Evolutionary conservation across 352 stramenopile genomes (phyloP).

Genomic region (Globisporangium takayamanum): DNA sequence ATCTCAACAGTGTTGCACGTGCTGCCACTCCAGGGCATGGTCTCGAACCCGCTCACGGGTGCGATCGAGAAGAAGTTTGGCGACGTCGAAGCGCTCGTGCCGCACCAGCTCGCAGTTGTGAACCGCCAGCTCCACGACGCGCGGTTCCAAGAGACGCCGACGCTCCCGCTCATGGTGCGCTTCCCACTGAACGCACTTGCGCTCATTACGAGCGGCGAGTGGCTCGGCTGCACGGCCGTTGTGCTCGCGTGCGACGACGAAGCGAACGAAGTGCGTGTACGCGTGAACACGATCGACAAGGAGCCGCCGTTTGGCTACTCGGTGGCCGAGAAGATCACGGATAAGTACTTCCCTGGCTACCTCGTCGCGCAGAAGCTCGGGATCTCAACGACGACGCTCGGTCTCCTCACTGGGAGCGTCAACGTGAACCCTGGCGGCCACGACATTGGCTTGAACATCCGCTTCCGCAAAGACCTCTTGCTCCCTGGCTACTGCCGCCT

Average conservation of each 20-base stretch:
- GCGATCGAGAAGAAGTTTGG: constrained; percentile 95
- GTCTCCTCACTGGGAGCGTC: constrained; percentile 91
- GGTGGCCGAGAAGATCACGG: constrained; percentile 89
- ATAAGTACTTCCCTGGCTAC: constrained; percentile 78
- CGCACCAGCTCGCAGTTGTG: constrained; percentile 93
- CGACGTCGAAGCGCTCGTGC: constrained; percentile 91
- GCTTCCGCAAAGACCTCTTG: constrained; percentile 75
- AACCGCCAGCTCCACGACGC: constrained; percentile 90
- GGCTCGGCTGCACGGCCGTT: constrained; percentile 88
- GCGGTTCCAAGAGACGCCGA: constrained; percentile 88
- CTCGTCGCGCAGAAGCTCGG: constrained; percentile 88
- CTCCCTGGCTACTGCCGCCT: constrained; percentile 92
- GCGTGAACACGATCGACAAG: constrained; percentile 90
- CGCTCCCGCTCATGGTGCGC: constrained; percentile 79
- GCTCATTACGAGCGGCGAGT: constrained; percentile 86
- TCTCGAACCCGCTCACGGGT: constrained; percentile 91
- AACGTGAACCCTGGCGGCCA: constrained; percentile 89
- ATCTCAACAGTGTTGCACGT: constrained; percentile 76
- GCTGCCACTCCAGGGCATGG: constrained; percentile 89
- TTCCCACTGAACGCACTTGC: constrained; percentile 87
- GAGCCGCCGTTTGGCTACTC: constrained; percentile 95
- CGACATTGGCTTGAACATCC: constrained; percentile 87
- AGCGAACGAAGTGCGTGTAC: constrained; percentile 85
- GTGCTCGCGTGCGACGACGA: constrained; percentile 43
- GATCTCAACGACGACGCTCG: constrained; percentile 89